phyloP scores from a whole-genome alignment of 1,284 basidiomycete species.

The Malassezia brasiliensis region DNA sequence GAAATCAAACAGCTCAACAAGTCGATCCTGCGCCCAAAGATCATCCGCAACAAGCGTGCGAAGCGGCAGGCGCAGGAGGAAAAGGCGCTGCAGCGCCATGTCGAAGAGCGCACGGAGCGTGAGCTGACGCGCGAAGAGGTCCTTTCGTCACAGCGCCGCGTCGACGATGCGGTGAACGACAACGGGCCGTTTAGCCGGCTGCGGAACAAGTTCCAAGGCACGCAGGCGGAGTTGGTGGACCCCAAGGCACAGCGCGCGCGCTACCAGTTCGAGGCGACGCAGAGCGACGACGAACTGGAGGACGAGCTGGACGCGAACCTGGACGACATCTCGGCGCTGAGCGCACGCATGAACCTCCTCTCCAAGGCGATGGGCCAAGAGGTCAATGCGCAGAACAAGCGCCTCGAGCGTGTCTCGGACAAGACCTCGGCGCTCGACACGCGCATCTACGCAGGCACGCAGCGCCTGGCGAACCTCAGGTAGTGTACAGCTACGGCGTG shows the following conservation, averaged over 20 bases:
- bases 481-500: conserved; percentile 10
- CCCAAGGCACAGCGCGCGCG: conserved; percentile 64
- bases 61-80: conserved; percentile 83
- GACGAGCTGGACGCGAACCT: conserved; percentile 78
- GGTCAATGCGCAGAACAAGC: conserved; percentile 38
- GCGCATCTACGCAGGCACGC: conserved; percentile 41
- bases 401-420: conserved; percentile 39
- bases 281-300: conserved; percentile 80
- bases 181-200: conserved; percentile 29
- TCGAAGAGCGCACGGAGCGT: conserved; percentile 75
- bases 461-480: conserved; percentile 38
- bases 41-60: conserved; percentile 54
- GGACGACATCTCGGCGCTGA: conserved; percentile 72
- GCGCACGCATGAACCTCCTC: conserved; percentile 72
- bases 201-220: conserved; percentile 20
- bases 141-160: conserved; percentile 71
- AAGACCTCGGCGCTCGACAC: conserved; percentile 42
- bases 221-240: conserved; percentile 49
- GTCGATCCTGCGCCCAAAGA: conserved; percentile 69
- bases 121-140: conserved; percentile 54
- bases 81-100: conserved; percentile 76
- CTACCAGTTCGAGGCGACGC: conserved; percentile 89
- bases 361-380: conserved; percentile 66
- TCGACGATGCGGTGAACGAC: conserved; percentile 60
- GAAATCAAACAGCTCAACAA: conserved; percentile 88